Percentiles rank a stretch among this genome's conserved stretches.
phyloP scores from a whole-genome alignment of 441 rosid genomes.

The Populus hybrid region DNA sequence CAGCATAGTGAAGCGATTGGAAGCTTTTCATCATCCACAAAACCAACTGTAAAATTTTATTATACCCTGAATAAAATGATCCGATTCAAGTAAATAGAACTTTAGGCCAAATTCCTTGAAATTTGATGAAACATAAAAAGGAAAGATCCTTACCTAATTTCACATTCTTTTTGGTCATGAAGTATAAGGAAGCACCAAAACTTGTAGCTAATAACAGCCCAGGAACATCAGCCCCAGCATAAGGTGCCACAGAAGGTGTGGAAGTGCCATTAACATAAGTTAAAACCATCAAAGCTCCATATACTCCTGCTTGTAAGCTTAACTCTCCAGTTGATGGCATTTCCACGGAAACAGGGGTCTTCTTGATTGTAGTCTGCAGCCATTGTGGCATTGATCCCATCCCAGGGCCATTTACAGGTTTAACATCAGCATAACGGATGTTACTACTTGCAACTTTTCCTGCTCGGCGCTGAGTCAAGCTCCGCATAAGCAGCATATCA shows the following conservation, averaged over 20 bases:
- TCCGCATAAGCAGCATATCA: constrained; percentile 95
- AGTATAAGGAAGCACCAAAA: constrained; percentile 90
- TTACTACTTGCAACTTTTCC: constrained; percentile 77
- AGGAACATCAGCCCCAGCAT: constrained; percentile 78
- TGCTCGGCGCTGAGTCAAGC: constrained; percentile 82
- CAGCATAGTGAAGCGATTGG: neutral
- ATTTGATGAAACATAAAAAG: neutral
- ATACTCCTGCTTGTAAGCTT: constrained; percentile 84
- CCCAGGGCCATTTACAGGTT: constrained; percentile 47
- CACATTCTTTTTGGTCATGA: constrained; percentile 80
- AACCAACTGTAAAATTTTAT: neutral
- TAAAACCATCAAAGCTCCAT: constrained; percentile 83
- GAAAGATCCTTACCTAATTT: constrained; percentile 62
- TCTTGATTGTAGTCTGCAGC: constrained; percentile 59
- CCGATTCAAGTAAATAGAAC: neutral
- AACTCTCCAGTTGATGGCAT: constrained; percentile 63
- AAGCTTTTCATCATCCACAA: neutral
- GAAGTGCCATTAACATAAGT: constrained; percentile 78
- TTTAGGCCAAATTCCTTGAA: neutral
- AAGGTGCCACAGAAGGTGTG: constrained; percentile 40
- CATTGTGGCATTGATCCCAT: constrained; percentile 66
- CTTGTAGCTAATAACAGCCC: constrained; percentile 78
- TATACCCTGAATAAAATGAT: neutral
- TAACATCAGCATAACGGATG: constrained; percentile 92
- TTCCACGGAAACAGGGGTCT: constrained; percentile 59